A percentile compares a stretch with the other conserved stretches of the same genome.
These are phyloP conservation scores for Corynespora cassiicola DNA, from an alignment of 2,329 filamentous ascomycete genomes.

Conservation along the genomic window DNA sequence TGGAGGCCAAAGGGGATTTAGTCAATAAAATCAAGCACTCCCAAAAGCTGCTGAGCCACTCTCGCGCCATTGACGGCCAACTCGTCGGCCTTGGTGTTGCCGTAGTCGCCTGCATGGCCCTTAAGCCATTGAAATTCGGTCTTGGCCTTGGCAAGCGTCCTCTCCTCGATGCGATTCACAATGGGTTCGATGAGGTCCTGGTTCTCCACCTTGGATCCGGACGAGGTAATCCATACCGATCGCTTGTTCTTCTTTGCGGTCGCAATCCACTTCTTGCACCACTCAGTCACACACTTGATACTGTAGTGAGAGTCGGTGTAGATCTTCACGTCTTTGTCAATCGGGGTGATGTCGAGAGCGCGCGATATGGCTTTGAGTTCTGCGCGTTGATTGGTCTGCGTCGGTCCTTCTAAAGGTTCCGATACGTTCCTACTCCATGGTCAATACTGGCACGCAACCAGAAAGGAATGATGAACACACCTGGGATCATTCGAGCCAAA, in stretches of 20 bases:
- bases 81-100: conserved; percentile 81
- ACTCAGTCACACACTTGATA: conserved; percentile 86
- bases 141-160: conserved; percentile 57
- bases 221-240: conserved; percentile 84
- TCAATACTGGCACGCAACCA: conserved; percentile 9
- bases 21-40: no score
- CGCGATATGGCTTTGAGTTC: conserved; percentile 88
- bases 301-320: conserved; percentile 89
- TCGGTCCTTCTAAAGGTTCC: conserved; percentile 73
- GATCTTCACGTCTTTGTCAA: conserved; percentile 74
- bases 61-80: conserved; percentile 73
- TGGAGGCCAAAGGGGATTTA: no score
- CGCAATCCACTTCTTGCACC: conserved; percentile 85
- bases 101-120: conserved; percentile 75
- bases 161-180: conserved; percentile 72
- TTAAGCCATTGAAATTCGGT: conserved; percentile 89
- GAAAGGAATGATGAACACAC: conserved; percentile 45
- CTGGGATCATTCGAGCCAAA: conserved; percentile 66
- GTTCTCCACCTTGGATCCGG: conserved; percentile 79
- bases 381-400: conserved; percentile 95
- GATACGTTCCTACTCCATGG: conserved; percentile 67
- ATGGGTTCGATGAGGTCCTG: conserved; percentile 81
- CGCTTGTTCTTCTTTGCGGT: conserved; percentile 64
- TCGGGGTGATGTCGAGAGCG: conserved; percentile 77
- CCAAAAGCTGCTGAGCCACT: no score